Percentiles rank a stretch among this genome's conserved stretches.
Evolutionary conservation across 345 rosid species (phyloP).

Genomic region (Eucalyptus erythrocorys): DNA sequence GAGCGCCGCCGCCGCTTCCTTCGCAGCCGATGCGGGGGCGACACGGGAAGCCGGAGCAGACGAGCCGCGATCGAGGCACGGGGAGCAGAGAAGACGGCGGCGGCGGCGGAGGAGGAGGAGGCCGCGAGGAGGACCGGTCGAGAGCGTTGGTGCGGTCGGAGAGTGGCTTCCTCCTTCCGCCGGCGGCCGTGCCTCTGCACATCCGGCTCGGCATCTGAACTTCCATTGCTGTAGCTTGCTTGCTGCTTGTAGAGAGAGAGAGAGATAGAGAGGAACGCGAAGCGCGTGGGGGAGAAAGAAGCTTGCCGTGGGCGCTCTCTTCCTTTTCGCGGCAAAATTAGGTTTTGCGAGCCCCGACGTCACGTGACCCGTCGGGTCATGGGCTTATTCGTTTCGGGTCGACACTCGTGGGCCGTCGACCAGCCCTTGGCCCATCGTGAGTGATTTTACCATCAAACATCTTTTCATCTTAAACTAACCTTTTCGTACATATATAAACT

Average conservation of each 20-base stretch:
- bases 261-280: background rate
- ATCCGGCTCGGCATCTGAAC: background rate
- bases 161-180: background rate
- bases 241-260: background rate
- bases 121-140: background rate
- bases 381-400: background rate
- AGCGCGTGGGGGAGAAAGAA: background rate
- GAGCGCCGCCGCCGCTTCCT: background rate
- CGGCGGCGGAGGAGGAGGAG: background rate
- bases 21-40: background rate
- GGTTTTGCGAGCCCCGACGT: background rate
- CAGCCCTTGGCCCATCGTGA: background rate
- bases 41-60: background rate
- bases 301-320: background rate
- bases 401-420: background rate
- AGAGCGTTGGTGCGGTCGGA: background rate
- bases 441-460: background rate
- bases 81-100: background rate
- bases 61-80: background rate
- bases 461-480: background rate
- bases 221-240: background rate
- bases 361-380: background rate
- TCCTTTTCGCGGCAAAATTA: background rate
- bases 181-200: background rate
- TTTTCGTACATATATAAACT: background rate